Evolutionary conservation across 1,139 yeast genomes (phyloP).

Genomic region (Pichiaceae sp.): DNA sequence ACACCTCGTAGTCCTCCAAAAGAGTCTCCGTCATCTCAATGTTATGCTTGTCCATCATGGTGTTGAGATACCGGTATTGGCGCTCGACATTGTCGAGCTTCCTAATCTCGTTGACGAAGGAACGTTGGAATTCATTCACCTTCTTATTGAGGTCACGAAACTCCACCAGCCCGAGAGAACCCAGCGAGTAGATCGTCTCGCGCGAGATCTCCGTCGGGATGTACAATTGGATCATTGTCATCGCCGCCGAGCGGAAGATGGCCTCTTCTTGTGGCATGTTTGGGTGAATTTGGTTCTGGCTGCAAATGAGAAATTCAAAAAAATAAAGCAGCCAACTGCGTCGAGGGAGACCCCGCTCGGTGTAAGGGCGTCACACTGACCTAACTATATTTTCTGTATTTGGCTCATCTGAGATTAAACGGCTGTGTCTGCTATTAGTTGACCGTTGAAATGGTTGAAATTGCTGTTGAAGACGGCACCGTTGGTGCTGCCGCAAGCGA

Average conservation of each 20-base stretch:
- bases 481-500: too few species aligned
- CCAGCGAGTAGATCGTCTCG: slow-evolving; percentile 56
- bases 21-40: slow-evolving; percentile 38
- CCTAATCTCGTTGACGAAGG: slow-evolving; percentile 62
- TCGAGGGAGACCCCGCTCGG: too few species aligned
- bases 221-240: slow-evolving; percentile 68
- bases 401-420: too few species aligned
- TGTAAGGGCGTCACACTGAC: too few species aligned
- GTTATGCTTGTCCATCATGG: slow-evolving; percentile 36
- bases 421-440: too few species aligned
- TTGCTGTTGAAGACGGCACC: not conserved
- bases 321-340: not conserved
- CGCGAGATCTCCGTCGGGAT: slow-evolving; percentile 66
- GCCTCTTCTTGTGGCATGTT: slow-evolving; percentile 3
- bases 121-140: slow-evolving; percentile 63
- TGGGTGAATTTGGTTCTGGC: too few species aligned
- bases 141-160: slow-evolving; percentile 63
- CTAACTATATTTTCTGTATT: too few species aligned
- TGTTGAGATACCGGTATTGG: slow-evolving; percentile 44
- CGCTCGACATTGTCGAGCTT: slow-evolving; percentile 62
- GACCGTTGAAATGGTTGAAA: too few species aligned
- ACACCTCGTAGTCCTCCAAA: slow-evolving; percentile 29
- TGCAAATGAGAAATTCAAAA: not conserved
- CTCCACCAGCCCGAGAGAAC: slow-evolving; percentile 56
- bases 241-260: slow-evolving; percentile 53